Evolutionary conservation across 2,329 filamentous ascomycete genomes (phyloP), one percentile per base, ranked within the genome.

Genomic region (Fusarium globosum): DNA sequence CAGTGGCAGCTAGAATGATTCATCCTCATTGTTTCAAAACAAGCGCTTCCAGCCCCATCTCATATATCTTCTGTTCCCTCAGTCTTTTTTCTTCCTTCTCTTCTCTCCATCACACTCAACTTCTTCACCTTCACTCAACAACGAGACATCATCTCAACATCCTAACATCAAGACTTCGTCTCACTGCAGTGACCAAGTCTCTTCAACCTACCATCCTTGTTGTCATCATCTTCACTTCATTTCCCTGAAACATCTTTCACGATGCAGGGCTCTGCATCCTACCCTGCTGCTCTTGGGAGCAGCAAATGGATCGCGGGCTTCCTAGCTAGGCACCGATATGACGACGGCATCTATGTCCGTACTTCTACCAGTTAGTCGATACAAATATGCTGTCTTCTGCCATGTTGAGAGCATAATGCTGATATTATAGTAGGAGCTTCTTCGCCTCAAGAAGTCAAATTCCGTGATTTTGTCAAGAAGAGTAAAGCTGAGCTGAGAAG

Each of bases 241-340:
- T 26, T 49, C 13, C 42, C 21, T 11, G 36, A 61, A n/a, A 26
- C 30, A 42, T 42, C 13, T 18, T 30, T n/a, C 36, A 60, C 23
- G 6, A 63, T 74, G 69, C 65, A 57, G 39, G 35, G 61, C 11
- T 73, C 72, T 13, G 43, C 55, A 35, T 70, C 72, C 23, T 63
- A 39, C 16, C 72, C 72, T 11, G 49, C 69, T 36, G 58, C 59
- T 23, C 56, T 74, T 10, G 64, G 63, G 28, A 59, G 63, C 26
- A 67, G 48, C 35, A 65, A 46, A 39, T 72, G 71, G 63, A 45
- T 60, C n/a, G 56, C 45, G 7, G 20, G 41, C 9, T 55, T 72
- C 18, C 28, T 72, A 2, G 41, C 39, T 0, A 56, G 49, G 7
- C 21, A 58, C n/a, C 59, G 33, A 7, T 46, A 48, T 20, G 60